Conservation (phyloP, 164 flowering plant species). For the Annona cherimola region DNA sequence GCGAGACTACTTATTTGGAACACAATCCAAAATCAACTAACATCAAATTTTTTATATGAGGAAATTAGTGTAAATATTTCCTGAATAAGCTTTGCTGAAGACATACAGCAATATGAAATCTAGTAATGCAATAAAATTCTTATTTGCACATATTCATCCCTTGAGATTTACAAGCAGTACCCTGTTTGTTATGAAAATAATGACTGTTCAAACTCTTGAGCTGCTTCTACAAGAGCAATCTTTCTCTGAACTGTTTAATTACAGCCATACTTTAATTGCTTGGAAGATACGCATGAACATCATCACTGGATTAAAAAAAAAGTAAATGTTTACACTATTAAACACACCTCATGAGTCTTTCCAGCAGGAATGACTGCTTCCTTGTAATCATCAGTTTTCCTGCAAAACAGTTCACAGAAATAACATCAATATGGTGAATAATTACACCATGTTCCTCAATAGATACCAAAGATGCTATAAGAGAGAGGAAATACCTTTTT, state of each 20-base stretch:
- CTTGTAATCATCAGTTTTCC: constrained; percentile 66
- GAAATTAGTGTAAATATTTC: too few species aligned
- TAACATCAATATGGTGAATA: neutral
- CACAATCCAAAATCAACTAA: neutral
- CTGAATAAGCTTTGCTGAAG: too few species aligned
- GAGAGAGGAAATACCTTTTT: constrained; percentile 33
- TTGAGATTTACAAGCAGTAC: too few species aligned
- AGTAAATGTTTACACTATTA: neutral
- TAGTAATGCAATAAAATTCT: too few species aligned
- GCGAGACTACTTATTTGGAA: neutral
- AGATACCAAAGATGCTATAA: neutral
- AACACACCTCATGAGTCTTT: constrained; percentile 70
- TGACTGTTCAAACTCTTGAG: neutral
- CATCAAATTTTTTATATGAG: too few species aligned
- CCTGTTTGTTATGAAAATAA: neutral
- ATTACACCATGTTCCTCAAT: neutral
- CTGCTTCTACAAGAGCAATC: neutral
- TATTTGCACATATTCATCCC: too few species aligned
- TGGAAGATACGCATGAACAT: neutral
- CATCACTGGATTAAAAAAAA: neutral
- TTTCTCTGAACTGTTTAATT: too few species aligned
- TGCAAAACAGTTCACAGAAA: constrained; percentile 18
- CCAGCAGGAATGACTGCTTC: constrained; percentile 78
- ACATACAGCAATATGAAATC: too few species aligned
- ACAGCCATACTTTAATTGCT: neutral